Evolutionary conservation across 805 yeast species (phyloP).

Genomic region (Nadsonia fulvescens): DNA sequence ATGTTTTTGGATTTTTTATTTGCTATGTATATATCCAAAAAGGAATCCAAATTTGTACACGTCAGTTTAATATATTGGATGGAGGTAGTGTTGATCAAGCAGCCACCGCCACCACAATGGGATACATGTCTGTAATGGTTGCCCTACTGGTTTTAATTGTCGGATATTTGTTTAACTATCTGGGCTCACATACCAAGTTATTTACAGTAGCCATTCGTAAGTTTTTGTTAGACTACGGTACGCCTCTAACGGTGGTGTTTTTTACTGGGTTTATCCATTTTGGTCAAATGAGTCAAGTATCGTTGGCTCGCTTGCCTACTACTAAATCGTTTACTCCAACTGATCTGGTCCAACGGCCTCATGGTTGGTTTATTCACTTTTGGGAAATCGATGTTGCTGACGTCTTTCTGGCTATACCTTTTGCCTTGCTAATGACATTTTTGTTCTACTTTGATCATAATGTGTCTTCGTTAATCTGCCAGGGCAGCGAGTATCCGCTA

Average conservation of each 20-base stretch:
- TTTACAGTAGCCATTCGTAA: conserved; percentile 44
- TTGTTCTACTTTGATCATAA: conserved; percentile 91
- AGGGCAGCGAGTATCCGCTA: conserved; percentile 61
- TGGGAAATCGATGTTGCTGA: conserved; percentile 60
- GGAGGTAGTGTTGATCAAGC: conserved; percentile 19
- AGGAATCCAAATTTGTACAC: conserved; percentile 63
- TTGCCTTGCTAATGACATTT: conserved; percentile 69
- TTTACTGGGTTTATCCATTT: conserved; percentile 89
- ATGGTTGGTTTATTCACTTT: conserved; percentile 65
- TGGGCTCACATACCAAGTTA: conserved; percentile 47
- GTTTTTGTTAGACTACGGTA: conserved; percentile 68
- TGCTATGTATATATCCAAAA: conserved; percentile 77
- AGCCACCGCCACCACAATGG: conserved; percentile 22
- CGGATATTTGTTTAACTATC: conserved; percentile 28
- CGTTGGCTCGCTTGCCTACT: conserved; percentile 48
- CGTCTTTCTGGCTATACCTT: conserved; percentile 81
- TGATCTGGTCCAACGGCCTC: conserved; percentile 15
- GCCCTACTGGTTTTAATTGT: conserved; percentile 60
- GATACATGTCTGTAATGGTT: conserved; percentile 59
- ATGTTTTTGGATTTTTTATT: conserved; percentile 83
- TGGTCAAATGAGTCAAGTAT: conserved; percentile 43
- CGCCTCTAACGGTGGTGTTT: conserved; percentile 67
- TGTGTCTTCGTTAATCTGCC: conserved; percentile 85
- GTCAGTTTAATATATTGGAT: conserved; percentile 60
- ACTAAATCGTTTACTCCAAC: conserved; percentile 67